phyloP scores from a whole-genome alignment of 2,329 filamentous ascomycete species.

The Stachybotrys elegans region DNA sequence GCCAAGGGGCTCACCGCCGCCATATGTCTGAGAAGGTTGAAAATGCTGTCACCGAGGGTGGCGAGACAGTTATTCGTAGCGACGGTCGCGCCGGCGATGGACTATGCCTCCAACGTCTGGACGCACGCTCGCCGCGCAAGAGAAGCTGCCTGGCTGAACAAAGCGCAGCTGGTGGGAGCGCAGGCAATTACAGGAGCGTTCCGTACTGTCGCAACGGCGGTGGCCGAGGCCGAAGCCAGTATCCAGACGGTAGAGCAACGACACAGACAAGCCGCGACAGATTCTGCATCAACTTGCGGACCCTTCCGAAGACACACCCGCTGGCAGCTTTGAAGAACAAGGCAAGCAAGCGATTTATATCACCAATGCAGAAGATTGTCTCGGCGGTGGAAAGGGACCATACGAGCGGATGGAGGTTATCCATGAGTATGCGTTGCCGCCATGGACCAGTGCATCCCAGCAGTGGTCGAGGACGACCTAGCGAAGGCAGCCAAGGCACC shows the following conservation, averaged over 20 bases:
- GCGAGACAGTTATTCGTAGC: slow-evolving; percentile 5
- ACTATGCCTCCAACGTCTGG: slow-evolving; percentile 2
- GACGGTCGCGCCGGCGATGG: background rate
- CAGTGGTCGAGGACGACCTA: background rate
- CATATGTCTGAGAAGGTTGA: slow-evolving; percentile 9
- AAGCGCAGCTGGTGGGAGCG: slow-evolving; percentile 3
- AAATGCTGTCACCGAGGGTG: slow-evolving; percentile 3
- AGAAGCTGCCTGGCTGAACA: slow-evolving; percentile 1
- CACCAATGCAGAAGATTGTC: slow-evolving; percentile 5
- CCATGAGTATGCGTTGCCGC: background rate
- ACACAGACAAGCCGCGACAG: background rate
- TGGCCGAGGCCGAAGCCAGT: slow-evolving; percentile 5
- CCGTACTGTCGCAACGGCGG: background rate
- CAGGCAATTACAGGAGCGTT: slow-evolving; percentile 4
- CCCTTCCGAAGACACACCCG: slow-evolving; percentile 3
- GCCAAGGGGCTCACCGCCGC: slow-evolving; percentile 14
- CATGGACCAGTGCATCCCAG: slow-evolving; percentile 2
- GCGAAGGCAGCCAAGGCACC: background rate
- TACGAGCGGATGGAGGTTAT: slow-evolving; percentile 6
- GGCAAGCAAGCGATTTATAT: slow-evolving; percentile 1
- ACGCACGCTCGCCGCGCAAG: slow-evolving; percentile 1
- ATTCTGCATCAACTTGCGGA: slow-evolving; percentile 4
- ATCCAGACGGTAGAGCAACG: slow-evolving; percentile 3
- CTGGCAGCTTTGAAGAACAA: slow-evolving; percentile 3
- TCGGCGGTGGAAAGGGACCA: background rate